Evolutionary conservation across 2,329 filamentous ascomycete genomes (phyloP), one percentile per base, ranked within the genome.

Genomic region (Colletotrichum shisoi): DNA sequence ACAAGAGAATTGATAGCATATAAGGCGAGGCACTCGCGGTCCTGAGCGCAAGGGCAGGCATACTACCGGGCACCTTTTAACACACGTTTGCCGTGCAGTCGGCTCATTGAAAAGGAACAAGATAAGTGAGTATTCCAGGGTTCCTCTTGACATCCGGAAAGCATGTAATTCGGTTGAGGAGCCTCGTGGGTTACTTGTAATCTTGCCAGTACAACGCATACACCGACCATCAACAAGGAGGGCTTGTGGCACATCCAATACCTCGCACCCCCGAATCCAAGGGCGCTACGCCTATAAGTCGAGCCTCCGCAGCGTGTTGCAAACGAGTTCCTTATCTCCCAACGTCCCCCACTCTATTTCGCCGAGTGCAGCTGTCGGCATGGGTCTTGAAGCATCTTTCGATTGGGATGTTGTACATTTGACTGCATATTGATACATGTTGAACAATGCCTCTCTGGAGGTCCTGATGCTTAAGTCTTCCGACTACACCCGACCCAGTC

Each of bases 351-450:
- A 19, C 13, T 7, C 5, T 3, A 11, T 51, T 15, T 11, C 45
- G 21, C 21, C 34, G 11, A 40, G 13, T 13, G 21, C 31, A 51
- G 40, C 5, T n/a, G 19, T 39, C 12, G 24, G 17, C 11, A 17
- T 0, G 6, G 17, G 12, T 3, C 45, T 15, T 15, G 31, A 15
- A 27, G 17, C 8, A 40, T 4, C n/a, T 3, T 37, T 21, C 17
- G 15, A 34, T 46, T 48, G 52, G 15, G 1, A 11, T 68, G 56
- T 65, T 65, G 27, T 68, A 68, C 61, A 65, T 60, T 39, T 60
- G 48, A 45, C 37, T 68, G 60, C 49, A 39, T 68, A 68, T 65
- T 65, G 65, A 59, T 68, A 68, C 65, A 68, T 45, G 46, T 60
- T 45, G 61, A 45, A 60, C 42, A 54, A 56, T 45, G 19, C 39